Evolutionary conservation across 768 basidiomycete genomes (phyloP), one percentile per base, ranked within the genome.

Genomic region (Tricholoma sp.): DNA sequence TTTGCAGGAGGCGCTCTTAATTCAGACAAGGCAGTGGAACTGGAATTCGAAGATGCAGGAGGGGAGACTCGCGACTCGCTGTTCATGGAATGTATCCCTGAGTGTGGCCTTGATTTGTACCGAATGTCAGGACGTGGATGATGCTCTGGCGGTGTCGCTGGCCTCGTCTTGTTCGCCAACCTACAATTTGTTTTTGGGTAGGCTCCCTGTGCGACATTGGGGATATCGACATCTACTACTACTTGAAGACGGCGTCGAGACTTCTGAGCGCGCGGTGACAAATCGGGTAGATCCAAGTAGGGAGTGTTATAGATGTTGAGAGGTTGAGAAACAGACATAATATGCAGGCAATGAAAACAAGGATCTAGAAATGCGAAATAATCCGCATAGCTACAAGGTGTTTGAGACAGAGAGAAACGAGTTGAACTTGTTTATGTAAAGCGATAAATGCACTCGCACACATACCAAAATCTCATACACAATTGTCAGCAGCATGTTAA

Each of bases 1-100:
- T 71, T 63, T 15, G 66, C 56, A 44, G 65, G 66, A 50, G 66
- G 64, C 4, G 58, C 54, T 33, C 67, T 59, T 10, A 57, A 48
- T 34, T 48, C 50, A 20, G 24, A 39, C 29, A 9, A 36, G 18
- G 50, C 3, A 31, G 49, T 52, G 28, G 8, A 31, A 32, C 29
- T 29, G 31, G 41, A 32, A 18, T 36, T 34, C 34, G 20, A 31
- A 42, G 32, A 51, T 28, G 29, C 24, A 11, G 45, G 13, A 47
- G 29, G 6, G 28, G 45, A 18, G 17, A 42, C 17, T 18, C 6
- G 45, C n/a, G n/a, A n/a, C 28, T 29, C 28, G 24, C 24, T 3
- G 45, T 13, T 47, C 45, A 15, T 28, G 8, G 15, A 8, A 24
- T 45, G 44, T 13, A 28, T 13, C 10, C 15, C 8, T 28, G 28